A percentile compares a stretch with the other conserved stretches of the same genome.
Evolutionary conservation across 768 basidiomycete species (phyloP).

Genomic region (Naganishia onofrii): DNA sequence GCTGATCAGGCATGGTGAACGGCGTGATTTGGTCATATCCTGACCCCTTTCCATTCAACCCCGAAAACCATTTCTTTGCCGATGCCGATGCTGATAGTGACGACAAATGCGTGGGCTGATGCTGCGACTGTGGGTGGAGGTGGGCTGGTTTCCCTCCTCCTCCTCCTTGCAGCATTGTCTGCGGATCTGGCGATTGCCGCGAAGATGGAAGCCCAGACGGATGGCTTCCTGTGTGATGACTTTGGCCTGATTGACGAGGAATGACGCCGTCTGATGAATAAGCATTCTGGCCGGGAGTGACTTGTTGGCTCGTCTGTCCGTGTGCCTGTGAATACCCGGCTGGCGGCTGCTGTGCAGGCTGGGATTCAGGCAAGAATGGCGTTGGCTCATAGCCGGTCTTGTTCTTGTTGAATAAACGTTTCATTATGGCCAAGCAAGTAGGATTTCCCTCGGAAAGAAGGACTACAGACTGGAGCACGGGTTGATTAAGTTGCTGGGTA

Average conservation of each 20-base stretch:
- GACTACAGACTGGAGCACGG: background rate
- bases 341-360: background rate
- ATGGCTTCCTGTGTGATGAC: background rate
- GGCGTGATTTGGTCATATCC: constrained; percentile 21
- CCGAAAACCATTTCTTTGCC: constrained; percentile 12
- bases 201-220: background rate
- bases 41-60: constrained; percentile 15
- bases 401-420: constrained; percentile 20
- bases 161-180: background rate
- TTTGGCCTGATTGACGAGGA: background rate
- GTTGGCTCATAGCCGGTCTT: constrained; percentile 21
- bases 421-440: background rate
- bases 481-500: background rate
- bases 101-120: background rate
- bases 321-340: background rate
- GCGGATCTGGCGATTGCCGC: constrained; percentile 13
- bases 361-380: constrained; percentile 17
- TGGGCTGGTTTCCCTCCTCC: background rate
- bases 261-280: background rate
- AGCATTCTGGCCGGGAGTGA: background rate
- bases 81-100: constrained; percentile 13
- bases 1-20: constrained; percentile 20
- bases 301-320: background rate
- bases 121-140: background rate
- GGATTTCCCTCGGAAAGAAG: background rate